phyloP scores from a whole-genome alignment of 1,284 basidiomycete species.

The Cryptococcus amylolentus region DNA sequence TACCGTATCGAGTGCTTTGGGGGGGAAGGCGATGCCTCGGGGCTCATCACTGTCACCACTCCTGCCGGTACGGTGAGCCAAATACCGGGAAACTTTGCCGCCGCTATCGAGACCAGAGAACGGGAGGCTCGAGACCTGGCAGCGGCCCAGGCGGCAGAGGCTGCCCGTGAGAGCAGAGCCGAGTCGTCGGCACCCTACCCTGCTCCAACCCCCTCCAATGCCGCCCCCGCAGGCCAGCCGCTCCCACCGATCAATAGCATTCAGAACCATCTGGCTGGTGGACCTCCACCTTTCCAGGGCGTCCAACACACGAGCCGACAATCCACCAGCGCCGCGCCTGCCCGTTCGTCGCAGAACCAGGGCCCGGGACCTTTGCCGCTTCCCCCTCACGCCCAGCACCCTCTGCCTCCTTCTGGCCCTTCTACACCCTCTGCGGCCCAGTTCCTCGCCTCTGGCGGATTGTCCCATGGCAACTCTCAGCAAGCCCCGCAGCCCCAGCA shows the following conservation, averaged over 20 bases:
- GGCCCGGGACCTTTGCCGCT: constrained; percentile 17
- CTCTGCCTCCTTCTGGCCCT: constrained; percentile 30
- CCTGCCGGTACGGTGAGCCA: constrained; percentile 75
- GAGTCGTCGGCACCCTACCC: constrained; percentile 4
- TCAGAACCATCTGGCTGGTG: constrained; percentile 17
- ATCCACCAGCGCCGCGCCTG: constrained; percentile 1
- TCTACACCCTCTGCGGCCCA: constrained; percentile 42
- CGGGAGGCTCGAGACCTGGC: constrained; percentile 21
- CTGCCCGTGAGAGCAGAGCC: constrained; percentile 9
- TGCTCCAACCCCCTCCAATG: constrained; percentile 7
- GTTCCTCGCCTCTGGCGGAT: constrained; percentile 32
- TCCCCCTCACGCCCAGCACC: constrained; percentile 21
- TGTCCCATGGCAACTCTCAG: constrained; percentile 42
- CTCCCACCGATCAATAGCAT: constrained; percentile 13
- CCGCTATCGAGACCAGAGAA: constrained; percentile 36
- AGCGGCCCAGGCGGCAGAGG: constrained; percentile 3
- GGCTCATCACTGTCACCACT: constrained; percentile 91
- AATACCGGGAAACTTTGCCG: constrained; percentile 49
- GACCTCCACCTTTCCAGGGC: constrained; percentile 19
- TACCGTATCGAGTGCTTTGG: constrained; percentile 85
- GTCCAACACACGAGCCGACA: constrained; percentile 29
- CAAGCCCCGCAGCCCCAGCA: constrained; percentile 95
- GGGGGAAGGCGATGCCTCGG: constrained; percentile 58
- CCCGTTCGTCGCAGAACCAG: constrained; percentile 4
- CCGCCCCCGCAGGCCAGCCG: constrained; percentile 11